Evolutionary conservation across 1,284 basidiomycete genomes (phyloP).

Genomic region (Tilletia caries): DNA sequence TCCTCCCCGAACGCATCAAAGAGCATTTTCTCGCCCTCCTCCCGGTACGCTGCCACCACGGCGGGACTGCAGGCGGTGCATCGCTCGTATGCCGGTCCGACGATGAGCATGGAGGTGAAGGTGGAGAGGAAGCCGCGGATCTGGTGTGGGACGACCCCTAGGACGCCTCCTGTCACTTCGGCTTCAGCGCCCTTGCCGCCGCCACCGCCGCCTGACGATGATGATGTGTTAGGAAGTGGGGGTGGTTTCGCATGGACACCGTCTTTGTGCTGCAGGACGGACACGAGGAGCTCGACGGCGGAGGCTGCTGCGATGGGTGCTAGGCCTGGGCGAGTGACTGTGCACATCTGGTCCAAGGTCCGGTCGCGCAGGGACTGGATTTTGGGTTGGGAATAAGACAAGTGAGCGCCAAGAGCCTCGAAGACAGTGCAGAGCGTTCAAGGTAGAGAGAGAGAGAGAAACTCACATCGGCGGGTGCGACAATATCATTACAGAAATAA

Average conservation of each 20-base stretch:
- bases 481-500: conserved; percentile 98
- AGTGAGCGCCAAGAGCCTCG: background rate
- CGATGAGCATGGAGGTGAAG: conserved; percentile 77
- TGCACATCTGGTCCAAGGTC: conserved; percentile 98
- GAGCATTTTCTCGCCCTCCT: conserved; percentile 72
- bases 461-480: conserved; percentile 83
- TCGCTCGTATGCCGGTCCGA: conserved; percentile 76
- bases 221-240: background rate
- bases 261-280: conserved; percentile 72
- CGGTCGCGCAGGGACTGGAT: conserved; percentile 84
- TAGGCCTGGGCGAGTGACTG: conserved; percentile 91
- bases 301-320: conserved; percentile 86
- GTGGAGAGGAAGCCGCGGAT: conserved; percentile 82
- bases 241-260: conserved; percentile 25
- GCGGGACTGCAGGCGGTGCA: conserved; percentile 75
- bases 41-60: conserved; percentile 49
- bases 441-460: background rate
- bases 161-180: conserved; percentile 42
- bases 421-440: background rate
- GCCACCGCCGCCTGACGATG: background rate
- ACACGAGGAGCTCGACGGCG: conserved; percentile 86
- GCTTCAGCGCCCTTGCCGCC: conserved; percentile 48
- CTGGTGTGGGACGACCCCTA: conserved; percentile 89
- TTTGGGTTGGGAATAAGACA: background rate
- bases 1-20: conserved; percentile 78